These are phyloP conservation scores for Musa acuminata DNA, from an alignment of 176 grass and related monocot species.

Conservation along the genomic window DNA sequence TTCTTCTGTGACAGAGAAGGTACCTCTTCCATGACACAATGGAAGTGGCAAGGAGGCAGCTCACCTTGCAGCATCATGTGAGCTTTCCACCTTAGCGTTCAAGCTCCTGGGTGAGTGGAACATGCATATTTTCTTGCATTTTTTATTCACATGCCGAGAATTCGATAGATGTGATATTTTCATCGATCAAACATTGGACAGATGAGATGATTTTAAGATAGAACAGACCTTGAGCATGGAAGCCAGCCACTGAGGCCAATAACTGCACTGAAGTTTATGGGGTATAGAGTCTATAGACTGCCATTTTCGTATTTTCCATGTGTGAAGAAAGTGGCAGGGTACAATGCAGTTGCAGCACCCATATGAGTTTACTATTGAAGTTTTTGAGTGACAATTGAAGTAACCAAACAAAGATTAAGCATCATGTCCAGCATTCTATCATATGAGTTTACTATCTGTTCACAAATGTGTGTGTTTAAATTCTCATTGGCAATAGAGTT, in stretches of 20 bases:
- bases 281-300: slow-evolving; percentile 49
- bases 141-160: too few species aligned
- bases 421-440: too few species aligned
- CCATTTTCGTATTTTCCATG: slow-evolving; percentile 69
- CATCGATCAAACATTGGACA: too few species aligned
- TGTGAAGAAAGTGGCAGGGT: slow-evolving; percentile 73
- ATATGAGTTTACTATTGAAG: too few species aligned
- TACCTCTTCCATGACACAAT: slow-evolving; percentile 82
- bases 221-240: slow-evolving; percentile 68
- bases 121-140: background rate
- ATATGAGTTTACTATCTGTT: too few species aligned
- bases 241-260: slow-evolving; percentile 91
- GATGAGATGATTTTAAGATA: background rate
- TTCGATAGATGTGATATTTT: too few species aligned
- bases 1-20: background rate
- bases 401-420: background rate
- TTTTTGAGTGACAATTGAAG: too few species aligned
- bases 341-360: slow-evolving; percentile 56
- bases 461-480: too few species aligned
- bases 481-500: too few species aligned
- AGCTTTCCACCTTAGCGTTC: slow-evolving; percentile 83
- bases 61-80: slow-evolving; percentile 48
- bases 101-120: slow-evolving; percentile 36
- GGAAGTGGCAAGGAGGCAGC: slow-evolving; percentile 59
- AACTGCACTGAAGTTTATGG: slow-evolving; percentile 46